Percentiles rank a stretch among this genome's conserved stretches.
Conservation (phyloP, 768 basidiomycete genomes). For the Boletus subparvulus region DNA sequence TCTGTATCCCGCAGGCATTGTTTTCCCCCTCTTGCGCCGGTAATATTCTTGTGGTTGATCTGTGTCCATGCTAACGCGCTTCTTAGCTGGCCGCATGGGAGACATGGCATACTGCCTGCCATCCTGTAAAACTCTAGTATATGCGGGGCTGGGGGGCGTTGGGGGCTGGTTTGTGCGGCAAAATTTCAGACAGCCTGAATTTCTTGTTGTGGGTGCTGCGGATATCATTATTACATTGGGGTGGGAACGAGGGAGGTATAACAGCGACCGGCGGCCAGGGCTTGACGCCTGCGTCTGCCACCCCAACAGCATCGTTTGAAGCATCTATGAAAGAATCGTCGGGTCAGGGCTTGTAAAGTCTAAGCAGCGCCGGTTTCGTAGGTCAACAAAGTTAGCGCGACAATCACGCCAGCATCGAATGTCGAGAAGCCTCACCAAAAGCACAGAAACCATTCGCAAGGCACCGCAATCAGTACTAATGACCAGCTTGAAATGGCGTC, state of each 20-base stretch:
- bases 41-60: slow-evolving; percentile 19
- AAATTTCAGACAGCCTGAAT: slow-evolving; percentile 53
- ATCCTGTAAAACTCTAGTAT: slow-evolving; percentile 19
- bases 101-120: slow-evolving; percentile 29
- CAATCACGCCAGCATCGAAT: slow-evolving; percentile 28
- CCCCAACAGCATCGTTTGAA: slow-evolving; percentile 9
- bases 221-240: background rate
- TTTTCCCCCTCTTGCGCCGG: slow-evolving; percentile 36
- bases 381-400: slow-evolving; percentile 22
- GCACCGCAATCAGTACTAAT: slow-evolving; percentile 30
- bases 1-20: slow-evolving; percentile 21
- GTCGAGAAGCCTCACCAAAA: background rate
- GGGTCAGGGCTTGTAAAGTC: slow-evolving; percentile 29
- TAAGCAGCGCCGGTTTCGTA: slow-evolving; percentile 14
- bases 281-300: slow-evolving; percentile 1
- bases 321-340: slow-evolving; percentile 16
- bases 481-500: slow-evolving; percentile 16
- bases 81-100: slow-evolving; percentile 44
- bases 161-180: slow-evolving; percentile 37
- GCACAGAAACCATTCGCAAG: slow-evolving; percentile 12
- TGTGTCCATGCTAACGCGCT: slow-evolving; percentile 43
- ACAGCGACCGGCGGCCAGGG: slow-evolving; percentile 4
- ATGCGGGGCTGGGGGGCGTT: background rate
- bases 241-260: background rate
- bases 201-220: slow-evolving; percentile 10